A percentile compares a stretch with the other conserved stretches of the same genome.
phyloP scores from a whole-genome alignment of 305 asterid genomes.

The Coffea humblotiana region DNA sequence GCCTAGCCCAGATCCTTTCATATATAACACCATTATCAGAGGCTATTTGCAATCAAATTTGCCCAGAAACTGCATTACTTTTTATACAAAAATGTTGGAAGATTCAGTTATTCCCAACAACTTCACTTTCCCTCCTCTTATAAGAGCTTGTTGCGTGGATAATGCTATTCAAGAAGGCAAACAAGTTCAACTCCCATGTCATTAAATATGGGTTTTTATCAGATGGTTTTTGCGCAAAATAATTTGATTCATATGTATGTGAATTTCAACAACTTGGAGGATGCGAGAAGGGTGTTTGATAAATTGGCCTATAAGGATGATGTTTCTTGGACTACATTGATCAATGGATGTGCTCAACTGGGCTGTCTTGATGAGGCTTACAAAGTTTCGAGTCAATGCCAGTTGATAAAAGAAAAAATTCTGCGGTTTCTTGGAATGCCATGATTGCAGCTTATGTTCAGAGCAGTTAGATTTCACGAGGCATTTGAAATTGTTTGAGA shows the following conservation, averaged over 20 bases:
- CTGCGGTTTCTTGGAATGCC: slow-evolving; percentile 72
- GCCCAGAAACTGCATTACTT: slow-evolving; percentile 33
- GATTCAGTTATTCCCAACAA: slow-evolving; percentile 50
- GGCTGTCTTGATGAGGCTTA: slow-evolving; percentile 60
- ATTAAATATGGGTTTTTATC: slow-evolving; percentile 57
- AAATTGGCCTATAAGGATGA: slow-evolving; percentile 46
- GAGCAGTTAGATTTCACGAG: slow-evolving; percentile 44
- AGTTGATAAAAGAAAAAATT: slow-evolving; percentile 27
- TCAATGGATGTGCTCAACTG: slow-evolving; percentile 59
- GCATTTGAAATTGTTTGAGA: slow-evolving; percentile 52
- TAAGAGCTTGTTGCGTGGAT: slow-evolving; percentile 59
- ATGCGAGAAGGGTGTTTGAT: slow-evolving; percentile 63
- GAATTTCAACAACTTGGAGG: slow-evolving; percentile 48
- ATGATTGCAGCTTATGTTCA: slow-evolving; percentile 70
- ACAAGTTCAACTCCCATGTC: slow-evolving; percentile 74
- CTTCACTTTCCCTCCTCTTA: slow-evolving; percentile 69
- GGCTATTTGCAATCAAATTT: slow-evolving; percentile 43
- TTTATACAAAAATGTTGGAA: slow-evolving; percentile 54
- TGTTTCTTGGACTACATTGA: slow-evolving; percentile 87
- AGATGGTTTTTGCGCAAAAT: slow-evolving; percentile 68
- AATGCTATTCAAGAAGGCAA: slow-evolving; percentile 45
- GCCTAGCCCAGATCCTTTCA: slow-evolving; percentile 71
- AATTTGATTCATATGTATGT: slow-evolving; percentile 80
- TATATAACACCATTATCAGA: slow-evolving; percentile 70
- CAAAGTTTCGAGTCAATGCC: slow-evolving; percentile 52